Base-by-base conservation (phyloP, 2,329 filamentous ascomycete species). In the Diaporthe caulivora region DNA sequence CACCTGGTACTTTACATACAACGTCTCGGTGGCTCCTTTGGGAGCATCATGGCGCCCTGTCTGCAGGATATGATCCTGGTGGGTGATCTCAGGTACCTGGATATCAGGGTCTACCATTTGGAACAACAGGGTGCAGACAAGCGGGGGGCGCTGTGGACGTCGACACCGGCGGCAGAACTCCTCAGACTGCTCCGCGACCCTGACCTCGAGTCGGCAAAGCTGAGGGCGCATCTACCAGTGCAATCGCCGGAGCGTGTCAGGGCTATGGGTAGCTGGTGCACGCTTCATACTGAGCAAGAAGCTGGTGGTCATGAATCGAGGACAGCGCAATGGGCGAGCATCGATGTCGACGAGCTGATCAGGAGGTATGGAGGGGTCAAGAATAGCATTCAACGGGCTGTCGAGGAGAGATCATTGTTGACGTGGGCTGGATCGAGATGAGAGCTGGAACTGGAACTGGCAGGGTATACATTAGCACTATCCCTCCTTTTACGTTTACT, bases 161-260 rank as follows among this genome's bases (percentile, higher is more conserved):
- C 55, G 15, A 5, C 31, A 3, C 65, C 47, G 1, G 51, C 60
- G 54, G 82, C 77, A 72, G 80, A 82, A 3, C 76, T 88, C 11
- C 76, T 87, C 58, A 78, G 79, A 68, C 77, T 88, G 24, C 77
- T 88, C 70, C 78, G 82, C 54, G 86, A 88, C 72, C 86, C 86
- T 62, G 83, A 87, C 60, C 79, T 88, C 47, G 79, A 84, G 62
- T 80, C 75, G 54, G 84, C 83, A 18, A 79, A 82, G 72, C 76
- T 88, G 37, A 79, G 79, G 76, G 81, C 86, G 51, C 80, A 80
- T 70, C 77, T 77, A 26, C n/a, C 53, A 29, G 17, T 44, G 11
- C n/a, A 3, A 18, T 24, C 29, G 11, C 21, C 42, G 15, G 21
- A 29, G 9, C 21, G 17, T 17, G 8, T 31, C 9, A 29, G 26